phyloP scores from a whole-genome alignment of 345 rosid genomes.

The Eucalyptus tenuipes region DNA sequence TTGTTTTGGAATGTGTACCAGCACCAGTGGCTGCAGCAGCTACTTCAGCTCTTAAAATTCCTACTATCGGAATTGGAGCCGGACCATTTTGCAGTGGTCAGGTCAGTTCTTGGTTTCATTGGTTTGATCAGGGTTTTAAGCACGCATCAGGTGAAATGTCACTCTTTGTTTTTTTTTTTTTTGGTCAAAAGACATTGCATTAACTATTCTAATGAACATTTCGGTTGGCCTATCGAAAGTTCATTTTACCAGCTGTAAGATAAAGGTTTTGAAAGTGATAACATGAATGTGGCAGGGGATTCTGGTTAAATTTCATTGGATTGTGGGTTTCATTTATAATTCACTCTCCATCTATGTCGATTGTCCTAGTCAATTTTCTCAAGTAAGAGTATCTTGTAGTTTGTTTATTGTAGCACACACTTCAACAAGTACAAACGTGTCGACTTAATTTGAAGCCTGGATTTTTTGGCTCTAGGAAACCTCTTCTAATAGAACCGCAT shows the following conservation, averaged over 20 bases:
- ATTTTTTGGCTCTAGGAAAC: background rate
- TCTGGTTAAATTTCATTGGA: background rate
- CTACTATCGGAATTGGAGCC: slow-evolving; percentile 97
- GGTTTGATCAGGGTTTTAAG: background rate
- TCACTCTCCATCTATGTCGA: background rate
- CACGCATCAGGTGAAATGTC: background rate
- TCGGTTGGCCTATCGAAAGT: background rate
- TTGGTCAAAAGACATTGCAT: background rate
- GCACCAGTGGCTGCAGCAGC: slow-evolving; percentile 89
- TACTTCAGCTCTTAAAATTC: slow-evolving; percentile 71
- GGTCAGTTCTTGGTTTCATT: slow-evolving; percentile 15
- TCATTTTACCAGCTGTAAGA: background rate
- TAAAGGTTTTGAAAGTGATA: background rate
- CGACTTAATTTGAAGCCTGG: background rate
- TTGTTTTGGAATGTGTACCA: slow-evolving; percentile 89
- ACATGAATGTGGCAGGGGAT: background rate
- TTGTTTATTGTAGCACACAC: background rate
- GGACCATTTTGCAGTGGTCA: slow-evolving; percentile 95
- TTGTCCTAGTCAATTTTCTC: background rate
- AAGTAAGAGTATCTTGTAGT: background rate
- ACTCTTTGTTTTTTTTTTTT: background rate
- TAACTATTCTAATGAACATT: too few relatives aligned
- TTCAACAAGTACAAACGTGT: background rate
- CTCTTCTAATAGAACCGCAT: background rate
- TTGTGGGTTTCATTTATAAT: background rate